These are phyloP conservation scores for Paraurostyla sp. DNA, from an alignment of 73 alveolate genomes.

Conservation along the genomic window DNA sequence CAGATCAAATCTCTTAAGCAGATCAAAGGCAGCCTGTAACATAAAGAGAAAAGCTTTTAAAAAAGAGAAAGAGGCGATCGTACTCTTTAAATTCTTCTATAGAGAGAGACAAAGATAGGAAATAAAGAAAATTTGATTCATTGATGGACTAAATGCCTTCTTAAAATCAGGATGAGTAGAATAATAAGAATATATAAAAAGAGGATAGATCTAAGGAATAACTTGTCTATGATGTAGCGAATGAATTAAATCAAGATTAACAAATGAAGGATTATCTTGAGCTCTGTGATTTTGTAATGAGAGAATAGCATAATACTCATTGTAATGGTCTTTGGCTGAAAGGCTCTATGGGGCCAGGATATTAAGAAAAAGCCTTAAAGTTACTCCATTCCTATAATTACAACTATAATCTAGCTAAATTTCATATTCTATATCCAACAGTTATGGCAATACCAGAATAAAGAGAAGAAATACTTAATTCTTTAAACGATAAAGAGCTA, in stretches of 20 bases:
- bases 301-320: constrained; percentile 6
- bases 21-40: no score
- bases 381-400: constrained; percentile 50
- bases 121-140: no score
- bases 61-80: neutral
- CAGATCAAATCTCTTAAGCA: no score
- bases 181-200: neutral
- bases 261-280: constrained; percentile 55
- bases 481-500: constrained; percentile 31
- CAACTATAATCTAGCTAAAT: constrained; percentile 67
- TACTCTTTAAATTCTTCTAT: no score
- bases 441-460: constrained; percentile 46
- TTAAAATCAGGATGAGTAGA: neutral
- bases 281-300: constrained; percentile 57
- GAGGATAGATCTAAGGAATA: neutral
- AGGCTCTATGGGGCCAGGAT: constrained; percentile 45
- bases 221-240: neutral
- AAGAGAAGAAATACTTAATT: constrained; percentile 33
- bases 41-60: no score
- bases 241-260: neutral
- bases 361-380: constrained; percentile 61
- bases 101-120: no score
- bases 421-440: constrained; percentile 68
- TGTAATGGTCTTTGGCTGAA: constrained; percentile 53
- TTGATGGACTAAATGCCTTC: no score